Evolutionary conservation across 345 rosid species (phyloP), one percentile per base, ranked within the genome.

Genomic region (Trapa incisa): DNA sequence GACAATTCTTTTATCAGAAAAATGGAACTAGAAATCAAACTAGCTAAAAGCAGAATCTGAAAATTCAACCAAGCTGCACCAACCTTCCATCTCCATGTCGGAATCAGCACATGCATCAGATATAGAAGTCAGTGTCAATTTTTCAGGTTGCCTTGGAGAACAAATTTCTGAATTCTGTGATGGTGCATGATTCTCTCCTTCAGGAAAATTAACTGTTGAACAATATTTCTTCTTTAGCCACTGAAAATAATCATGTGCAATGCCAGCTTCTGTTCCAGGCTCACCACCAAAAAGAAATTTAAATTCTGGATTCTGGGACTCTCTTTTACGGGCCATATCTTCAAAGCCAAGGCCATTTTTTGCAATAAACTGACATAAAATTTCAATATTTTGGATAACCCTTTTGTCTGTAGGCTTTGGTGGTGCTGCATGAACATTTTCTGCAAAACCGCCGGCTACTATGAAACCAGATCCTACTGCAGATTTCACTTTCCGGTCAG

Each of bases 1-100:
- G 66, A 42, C 29, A 22, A 16, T 13, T 35, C 35, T 22, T 64
- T 32, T 22, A 10, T 41, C 32, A 39, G 33, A 29, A 41, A 38
- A 48, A 48, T 16, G 37, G 3, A 48, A 33, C 33, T 15, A 37
- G 58, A 36, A 2, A 11, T 13, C 53, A 13, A n/a, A 47, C 35
- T 35, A 35, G 11, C 53, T 17, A 5, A 50, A 16, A 67, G 14
- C 63, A 67, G 14, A 33, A 37, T 41, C 29, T 6, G 45, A n/a
- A 37, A 38, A 38, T n/a, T 6, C n/a, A 65, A 41, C 50, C 15
- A 43, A 71, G 68, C 67, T 70, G 52, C 37, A 78, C 77, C 45
- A 75, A 89, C 93, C 96, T 89, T 87, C 96, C 96, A 89, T 89
- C 76, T 89, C 96, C 89, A 85, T 87, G 81, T 89, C 96, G 65